phyloP scores from a whole-genome alignment of 1,284 basidiomycete species.

The Austroboletus novae-zelandiae region DNA sequence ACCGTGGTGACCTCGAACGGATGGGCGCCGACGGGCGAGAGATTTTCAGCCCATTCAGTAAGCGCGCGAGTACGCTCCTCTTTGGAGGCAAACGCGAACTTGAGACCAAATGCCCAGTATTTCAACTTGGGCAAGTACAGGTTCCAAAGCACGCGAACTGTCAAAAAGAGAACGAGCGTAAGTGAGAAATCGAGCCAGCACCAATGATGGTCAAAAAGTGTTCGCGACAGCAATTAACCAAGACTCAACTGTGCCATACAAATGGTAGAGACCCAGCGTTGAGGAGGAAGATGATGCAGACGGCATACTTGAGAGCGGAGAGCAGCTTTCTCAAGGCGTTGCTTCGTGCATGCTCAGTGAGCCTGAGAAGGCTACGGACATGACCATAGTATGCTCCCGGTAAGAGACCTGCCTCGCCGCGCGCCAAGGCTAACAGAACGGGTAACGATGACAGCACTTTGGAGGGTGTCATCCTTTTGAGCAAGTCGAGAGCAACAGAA shows the following conservation, averaged over 20 bases:
- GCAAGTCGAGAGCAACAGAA: neutral
- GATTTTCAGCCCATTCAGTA: conserved; percentile 41
- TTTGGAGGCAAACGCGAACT: conserved; percentile 41
- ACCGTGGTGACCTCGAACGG: conserved; percentile 47
- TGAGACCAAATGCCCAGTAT: conserved; percentile 37
- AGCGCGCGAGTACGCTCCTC: conserved; percentile 38
- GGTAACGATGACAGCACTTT: neutral
- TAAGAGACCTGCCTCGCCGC: neutral
- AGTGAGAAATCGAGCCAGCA: too few relatives aligned
- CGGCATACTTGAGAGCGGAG: conserved; percentile 33
- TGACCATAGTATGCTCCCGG: neutral
- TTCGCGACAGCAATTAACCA: neutral
- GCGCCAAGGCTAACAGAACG: neutral
- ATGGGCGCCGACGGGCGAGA: conserved; percentile 54
- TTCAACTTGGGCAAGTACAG: conserved; percentile 40
- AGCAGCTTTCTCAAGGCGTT: neutral
- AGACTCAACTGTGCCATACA: conserved; percentile 64
- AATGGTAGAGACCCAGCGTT: conserved; percentile 61
- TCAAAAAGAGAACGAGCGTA: neutral
- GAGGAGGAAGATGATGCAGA: conserved; percentile 42
- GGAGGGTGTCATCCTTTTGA: neutral
- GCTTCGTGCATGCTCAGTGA: neutral
- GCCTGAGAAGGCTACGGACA: neutral
- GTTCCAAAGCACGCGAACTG: conserved; percentile 59
- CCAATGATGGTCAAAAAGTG: neutral